Conservation (phyloP, 2,329 filamentous ascomycete species). For the Daldinia eschscholtzii region DNA sequence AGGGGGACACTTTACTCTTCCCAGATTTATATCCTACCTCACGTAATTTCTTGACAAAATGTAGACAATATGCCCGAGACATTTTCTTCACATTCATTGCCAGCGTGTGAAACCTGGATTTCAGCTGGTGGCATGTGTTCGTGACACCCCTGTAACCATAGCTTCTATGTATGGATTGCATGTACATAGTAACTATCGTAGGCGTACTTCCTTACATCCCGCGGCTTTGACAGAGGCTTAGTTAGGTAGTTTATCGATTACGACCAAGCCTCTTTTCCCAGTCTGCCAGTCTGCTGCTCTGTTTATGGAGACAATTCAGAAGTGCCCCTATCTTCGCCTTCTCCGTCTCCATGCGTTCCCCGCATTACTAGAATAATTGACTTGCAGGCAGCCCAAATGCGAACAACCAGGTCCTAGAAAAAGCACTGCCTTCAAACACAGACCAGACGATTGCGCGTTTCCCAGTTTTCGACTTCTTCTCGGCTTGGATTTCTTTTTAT, state of each 20-base stretch:
- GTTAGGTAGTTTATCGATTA: conserved; percentile 17
- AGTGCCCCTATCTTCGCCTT: conserved; percentile 16
- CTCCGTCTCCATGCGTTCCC: conserved; percentile 29
- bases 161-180: not conserved
- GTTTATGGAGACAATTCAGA: conserved; percentile 10
- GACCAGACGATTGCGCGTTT: conserved; percentile 35
- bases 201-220: conserved; percentile 1
- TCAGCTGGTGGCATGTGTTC: conserved; percentile 10
- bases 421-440: conserved; percentile 33
- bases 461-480: not conserved
- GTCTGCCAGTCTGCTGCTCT: not conserved
- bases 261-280: conserved; percentile 4
- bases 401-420: conserved; percentile 1
- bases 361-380: conserved; percentile 21
- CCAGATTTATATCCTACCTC: conserved; percentile 18
- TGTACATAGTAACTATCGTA: too few species aligned
- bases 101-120: conserved; percentile 24
- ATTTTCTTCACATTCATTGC: conserved; percentile 15
- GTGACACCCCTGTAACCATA: conserved; percentile 6
- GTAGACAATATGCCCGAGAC: conserved; percentile 9
- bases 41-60: not conserved
- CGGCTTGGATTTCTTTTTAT: not conserved
- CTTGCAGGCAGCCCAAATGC: conserved; percentile 10
- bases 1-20: not conserved
- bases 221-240: conserved; percentile 28